phyloP scores from a whole-genome alignment of 148 eudicot species.

The Rhododendron simsii region DNA sequence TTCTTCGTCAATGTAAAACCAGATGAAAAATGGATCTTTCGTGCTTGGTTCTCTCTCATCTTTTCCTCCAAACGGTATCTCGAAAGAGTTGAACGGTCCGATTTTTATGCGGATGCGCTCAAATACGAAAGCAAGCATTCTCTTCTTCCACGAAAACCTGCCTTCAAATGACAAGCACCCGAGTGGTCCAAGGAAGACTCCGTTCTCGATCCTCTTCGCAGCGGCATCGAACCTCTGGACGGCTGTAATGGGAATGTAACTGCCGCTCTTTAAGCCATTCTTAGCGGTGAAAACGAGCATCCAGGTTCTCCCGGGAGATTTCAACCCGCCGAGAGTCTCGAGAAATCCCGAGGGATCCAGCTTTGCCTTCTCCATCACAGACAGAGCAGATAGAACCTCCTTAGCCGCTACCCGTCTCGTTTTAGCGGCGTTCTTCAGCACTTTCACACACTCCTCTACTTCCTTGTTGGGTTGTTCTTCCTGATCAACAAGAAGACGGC shows the following conservation, averaged over 20 bases:
- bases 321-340: conserved; percentile 65
- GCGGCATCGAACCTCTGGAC: background rate
- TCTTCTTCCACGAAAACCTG: conserved; percentile 80
- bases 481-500: conserved; percentile 25
- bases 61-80: conserved; percentile 54
- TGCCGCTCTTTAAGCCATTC: too few relatives aligned
- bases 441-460: conserved; percentile 57
- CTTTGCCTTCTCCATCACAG: conserved; percentile 78
- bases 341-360: conserved; percentile 69
- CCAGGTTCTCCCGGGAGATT: conserved; percentile 95
- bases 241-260: too few relatives aligned
- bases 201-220: conserved; percentile 78
- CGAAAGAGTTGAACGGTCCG: conserved; percentile 74
- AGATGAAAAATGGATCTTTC: conserved; percentile 81
- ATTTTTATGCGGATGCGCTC: conserved; percentile 68
- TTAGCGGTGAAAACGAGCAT: conserved; percentile 92
- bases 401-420: conserved; percentile 56
- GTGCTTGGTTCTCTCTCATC: conserved; percentile 70
- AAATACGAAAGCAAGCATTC: conserved; percentile 80
- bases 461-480: conserved; percentile 39
- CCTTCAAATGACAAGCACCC: conserved; percentile 86
- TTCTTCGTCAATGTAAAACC: conserved; percentile 93
- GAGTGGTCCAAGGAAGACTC: conserved; percentile 72
- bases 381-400: conserved; percentile 59
- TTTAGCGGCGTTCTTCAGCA: conserved; percentile 79